Conservation (phyloP, 768 basidiomycete genomes). For the Lactifluus pinguis region DNA sequence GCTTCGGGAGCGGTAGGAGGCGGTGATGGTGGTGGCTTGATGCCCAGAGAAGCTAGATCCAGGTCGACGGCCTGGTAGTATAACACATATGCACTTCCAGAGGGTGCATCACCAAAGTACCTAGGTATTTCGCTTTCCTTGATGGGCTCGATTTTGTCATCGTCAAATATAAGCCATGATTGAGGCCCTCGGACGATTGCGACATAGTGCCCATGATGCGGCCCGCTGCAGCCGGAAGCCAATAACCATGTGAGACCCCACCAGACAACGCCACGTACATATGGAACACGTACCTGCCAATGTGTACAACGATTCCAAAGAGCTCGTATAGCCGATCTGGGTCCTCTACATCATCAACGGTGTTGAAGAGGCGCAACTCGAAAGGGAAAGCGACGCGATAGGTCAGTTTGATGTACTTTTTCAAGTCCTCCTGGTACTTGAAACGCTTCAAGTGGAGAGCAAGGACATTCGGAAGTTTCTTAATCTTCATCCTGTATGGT, state of each 20-base stretch:
- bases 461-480: constrained; percentile 88
- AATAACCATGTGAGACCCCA: background rate
- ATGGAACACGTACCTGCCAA: constrained; percentile 68
- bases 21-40: constrained; percentile 33
- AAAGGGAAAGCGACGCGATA: constrained; percentile 97
- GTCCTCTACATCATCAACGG: constrained; percentile 88
- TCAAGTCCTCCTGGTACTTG: constrained; percentile 92
- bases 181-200: constrained; percentile 81
- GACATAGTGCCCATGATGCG: constrained; percentile 98
- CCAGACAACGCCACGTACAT: background rate
- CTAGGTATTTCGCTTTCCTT: constrained; percentile 83
- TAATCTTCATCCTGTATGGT: constrained; percentile 87
- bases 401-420: constrained; percentile 87
- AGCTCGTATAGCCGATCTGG: constrained; percentile 91
- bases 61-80: constrained; percentile 95
- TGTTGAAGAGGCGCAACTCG: constrained; percentile 93
- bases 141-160: constrained; percentile 84
- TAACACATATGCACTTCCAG: constrained; percentile 90
- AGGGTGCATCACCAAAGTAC: constrained; percentile 87
- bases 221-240: constrained; percentile 50
- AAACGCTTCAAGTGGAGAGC: constrained; percentile 96
- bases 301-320: constrained; percentile 97
- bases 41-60: constrained; percentile 60
- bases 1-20: constrained; percentile 19
- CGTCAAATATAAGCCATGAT: constrained; percentile 90